Evolutionary conservation across 129 eudicot species (phyloP), one percentile per base, ranked within the genome.

Genomic region (Arctium lappa): DNA sequence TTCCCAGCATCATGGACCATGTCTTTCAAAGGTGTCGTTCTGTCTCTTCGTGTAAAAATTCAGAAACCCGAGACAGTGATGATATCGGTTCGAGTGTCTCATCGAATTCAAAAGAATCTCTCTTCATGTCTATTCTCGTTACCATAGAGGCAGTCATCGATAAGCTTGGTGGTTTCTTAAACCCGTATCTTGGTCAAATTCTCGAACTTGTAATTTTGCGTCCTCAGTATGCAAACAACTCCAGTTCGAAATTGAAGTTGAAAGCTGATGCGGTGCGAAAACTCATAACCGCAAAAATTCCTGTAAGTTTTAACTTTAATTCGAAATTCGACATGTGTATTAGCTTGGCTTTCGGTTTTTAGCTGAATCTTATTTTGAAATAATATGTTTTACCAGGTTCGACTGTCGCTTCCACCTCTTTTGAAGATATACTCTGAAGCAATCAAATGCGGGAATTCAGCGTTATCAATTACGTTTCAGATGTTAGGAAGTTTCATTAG

Each of bases 121-220:
- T 88, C 36, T 83, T 89, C 40, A 88, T 86, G 84, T 87, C 93
- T 71, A 74, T 93, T 76, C 89, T 93, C 30, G 79, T 91, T 34
- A 79, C 94, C 15, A 70, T 95, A 46, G 99, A 91, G 89, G 98
- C 98, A 31, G 89, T 93, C 66, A 76, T 93, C 60, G 89, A 87
- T 80, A 91, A 91, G 81, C 92, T 95, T 56, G 99, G 98, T 85
- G 97, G 92, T 22, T 95, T 95, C 79, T 73, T 95, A 46, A 95
- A 88, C 74, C 99, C 99, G 1, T 95, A 91, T 75, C 92, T 93
- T 79, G 84, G 84, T 77, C 89, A 88, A 68, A 88, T 95, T n/a
- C 46, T 95, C 75, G 87, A 89, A 85, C 85, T 95, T 22, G 36
- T 95, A 68, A 85, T 93, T 38, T 90, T 95, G 89, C 88, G 88